Percentiles rank a stretch among this genome's conserved stretches.
Conservation (phyloP, 495 filamentous ascomycete species). For the Penicillium paradoxum region DNA sequence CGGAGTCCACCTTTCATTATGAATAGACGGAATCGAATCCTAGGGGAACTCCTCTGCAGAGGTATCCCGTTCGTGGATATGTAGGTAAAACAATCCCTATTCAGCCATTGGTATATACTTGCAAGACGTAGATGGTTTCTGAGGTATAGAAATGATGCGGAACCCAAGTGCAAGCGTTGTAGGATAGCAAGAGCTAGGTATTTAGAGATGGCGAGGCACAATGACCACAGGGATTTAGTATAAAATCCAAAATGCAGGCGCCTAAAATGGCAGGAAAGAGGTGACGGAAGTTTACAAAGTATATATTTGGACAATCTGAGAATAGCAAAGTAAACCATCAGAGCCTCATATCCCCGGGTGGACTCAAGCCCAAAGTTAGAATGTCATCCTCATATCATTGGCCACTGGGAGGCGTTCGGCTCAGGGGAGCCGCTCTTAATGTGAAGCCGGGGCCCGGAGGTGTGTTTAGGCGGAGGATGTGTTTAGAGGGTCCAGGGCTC, state of each 20-base stretch:
- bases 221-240: neutral
- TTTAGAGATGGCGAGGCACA: neutral
- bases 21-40: slow-evolving; percentile 3
- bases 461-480: neutral
- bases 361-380: slow-evolving; percentile 2
- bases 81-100: neutral
- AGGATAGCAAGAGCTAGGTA: neutral
- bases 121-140: neutral
- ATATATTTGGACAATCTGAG: neutral
- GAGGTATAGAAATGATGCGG: neutral
- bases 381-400: slow-evolving; percentile 18
- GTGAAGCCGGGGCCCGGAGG: neutral
- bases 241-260: neutral
- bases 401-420: slow-evolving; percentile 10
- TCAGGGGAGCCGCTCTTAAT: slow-evolving; percentile 8
- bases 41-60: slow-evolving; percentile 4
- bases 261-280: neutral
- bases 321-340: neutral
- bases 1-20: slow-evolving; percentile 40
- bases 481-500: neutral
- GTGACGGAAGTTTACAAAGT: neutral
- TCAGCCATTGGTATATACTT: neutral
- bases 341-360: neutral
- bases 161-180: neutral
- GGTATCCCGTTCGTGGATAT: slow-evolving; percentile 7